A percentile compares a stretch with the other conserved stretches of the same genome.
phyloP scores from a whole-genome alignment of 163 green algal species.

The Trebouxiophyceae sp. region DNA sequence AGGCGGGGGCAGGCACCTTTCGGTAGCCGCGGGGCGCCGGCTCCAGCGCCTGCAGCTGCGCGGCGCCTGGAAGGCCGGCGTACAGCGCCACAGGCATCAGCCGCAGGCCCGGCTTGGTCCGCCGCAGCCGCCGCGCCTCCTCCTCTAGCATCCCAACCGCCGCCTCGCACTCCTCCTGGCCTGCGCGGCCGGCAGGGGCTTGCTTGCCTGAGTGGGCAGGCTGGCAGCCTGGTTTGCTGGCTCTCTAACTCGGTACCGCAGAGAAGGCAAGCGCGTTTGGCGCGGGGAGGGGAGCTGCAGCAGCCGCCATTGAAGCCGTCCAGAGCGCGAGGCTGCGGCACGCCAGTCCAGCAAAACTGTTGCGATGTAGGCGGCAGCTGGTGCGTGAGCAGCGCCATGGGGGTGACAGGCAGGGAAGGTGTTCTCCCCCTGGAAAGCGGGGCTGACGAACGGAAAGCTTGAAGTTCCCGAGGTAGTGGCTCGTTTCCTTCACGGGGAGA shows the following conservation, averaged over 20 bases:
- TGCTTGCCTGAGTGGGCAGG: not conserved
- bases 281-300: not conserved
- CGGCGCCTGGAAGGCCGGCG: conserved; percentile 57
- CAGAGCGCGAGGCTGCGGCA: too few species aligned
- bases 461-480: not conserved
- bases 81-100: conserved; percentile 69
- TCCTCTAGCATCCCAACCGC: conserved; percentile 55
- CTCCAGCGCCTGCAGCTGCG: conserved; percentile 64
- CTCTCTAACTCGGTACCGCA: not conserved
- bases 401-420: too few species aligned
- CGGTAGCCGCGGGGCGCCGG: conserved; percentile 57
- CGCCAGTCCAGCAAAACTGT: too few species aligned
- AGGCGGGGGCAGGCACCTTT: conserved; percentile 39
- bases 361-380: too few species aligned
- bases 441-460: not conserved
- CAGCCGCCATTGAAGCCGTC: not conserved
- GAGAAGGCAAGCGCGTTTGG: not conserved
- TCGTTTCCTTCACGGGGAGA: not conserved
- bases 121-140: conserved; percentile 33
- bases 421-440: not conserved
- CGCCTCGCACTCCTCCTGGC: conserved; percentile 54
- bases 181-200: not conserved
- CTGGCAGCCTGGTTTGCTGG: too few species aligned
- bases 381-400: too few species aligned
- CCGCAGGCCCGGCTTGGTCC: conserved; percentile 13